Conservation (phyloP, 2,329 filamentous ascomycete genomes). For the Clathrospora elynae region DNA sequence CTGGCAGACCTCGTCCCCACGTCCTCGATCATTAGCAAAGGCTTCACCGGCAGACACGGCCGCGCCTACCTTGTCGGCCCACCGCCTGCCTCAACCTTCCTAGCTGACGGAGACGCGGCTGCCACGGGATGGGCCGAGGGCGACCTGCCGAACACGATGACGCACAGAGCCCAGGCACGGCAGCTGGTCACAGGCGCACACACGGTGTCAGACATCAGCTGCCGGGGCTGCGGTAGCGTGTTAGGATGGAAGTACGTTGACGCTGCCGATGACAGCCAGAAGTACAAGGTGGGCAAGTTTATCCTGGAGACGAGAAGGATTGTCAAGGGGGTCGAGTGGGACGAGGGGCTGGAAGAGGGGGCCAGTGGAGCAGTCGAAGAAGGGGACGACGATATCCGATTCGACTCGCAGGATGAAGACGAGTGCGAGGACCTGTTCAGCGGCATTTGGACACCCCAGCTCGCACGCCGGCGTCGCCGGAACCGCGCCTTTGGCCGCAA, state of each 20-base stretch:
- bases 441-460: slow-evolving; percentile 63
- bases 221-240: slow-evolving; percentile 60
- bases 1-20: slow-evolving; percentile 63
- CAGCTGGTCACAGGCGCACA: slow-evolving; percentile 68
- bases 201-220: slow-evolving; percentile 65
- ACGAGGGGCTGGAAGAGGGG: slow-evolving; percentile 43
- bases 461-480: slow-evolving; percentile 53
- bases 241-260: slow-evolving; percentile 70
- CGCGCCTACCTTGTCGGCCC: slow-evolving; percentile 67
- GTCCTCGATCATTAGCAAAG: slow-evolving; percentile 66
- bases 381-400: slow-evolving; percentile 55
- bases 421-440: slow-evolving; percentile 69
- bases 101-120: slow-evolving; percentile 6
- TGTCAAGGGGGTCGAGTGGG: slow-evolving; percentile 59
- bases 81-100: slow-evolving; percentile 37
- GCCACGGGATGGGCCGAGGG: slow-evolving; percentile 24
- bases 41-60: slow-evolving; percentile 68
- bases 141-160: slow-evolving; percentile 63
- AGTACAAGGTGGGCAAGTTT: slow-evolving; percentile 70
- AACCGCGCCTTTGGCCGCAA: slow-evolving; percentile 5
- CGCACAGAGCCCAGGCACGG: slow-evolving; percentile 61
- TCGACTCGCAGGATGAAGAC: slow-evolving; percentile 69
- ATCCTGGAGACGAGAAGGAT: slow-evolving; percentile 66
- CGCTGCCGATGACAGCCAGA: slow-evolving; percentile 65
- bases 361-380: slow-evolving; percentile 11